A percentile compares a stretch with the other conserved stretches of the same genome.
Conservation (phyloP, 306 rosid species). For the Quercus alba region DNA sequence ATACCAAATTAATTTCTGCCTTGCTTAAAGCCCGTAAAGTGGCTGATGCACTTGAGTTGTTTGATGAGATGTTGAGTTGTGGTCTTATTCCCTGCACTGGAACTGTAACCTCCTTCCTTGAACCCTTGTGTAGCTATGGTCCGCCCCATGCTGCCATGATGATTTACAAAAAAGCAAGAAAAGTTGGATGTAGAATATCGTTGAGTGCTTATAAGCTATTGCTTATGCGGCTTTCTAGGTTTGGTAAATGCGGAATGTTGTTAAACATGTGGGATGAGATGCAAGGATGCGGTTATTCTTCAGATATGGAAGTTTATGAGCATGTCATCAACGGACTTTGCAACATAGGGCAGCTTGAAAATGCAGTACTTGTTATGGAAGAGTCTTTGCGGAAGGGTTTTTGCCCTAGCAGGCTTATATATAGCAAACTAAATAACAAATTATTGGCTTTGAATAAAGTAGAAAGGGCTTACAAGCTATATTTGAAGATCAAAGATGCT, state of each 20-base stretch:
- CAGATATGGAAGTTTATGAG: conserved; percentile 78
- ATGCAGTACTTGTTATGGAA: conserved; percentile 89
- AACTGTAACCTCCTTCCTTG: conserved; percentile 55
- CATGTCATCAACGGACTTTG: conserved; percentile 69
- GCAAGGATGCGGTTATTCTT: conserved; percentile 71
- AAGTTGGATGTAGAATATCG: conserved; percentile 57
- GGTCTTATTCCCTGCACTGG: conserved; percentile 66
- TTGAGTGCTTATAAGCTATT: conserved; percentile 66
- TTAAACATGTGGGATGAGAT: conserved; percentile 77
- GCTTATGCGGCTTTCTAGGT: conserved; percentile 74
- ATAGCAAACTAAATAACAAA: conserved; percentile 64
- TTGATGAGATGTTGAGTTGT: conserved; percentile 70
- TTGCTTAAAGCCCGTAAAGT: conserved; percentile 64
- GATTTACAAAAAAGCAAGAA: conserved; percentile 70
- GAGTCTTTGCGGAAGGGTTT: conserved; percentile 71
- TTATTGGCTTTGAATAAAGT: conserved; percentile 55
- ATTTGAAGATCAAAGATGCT: conserved; percentile 65
- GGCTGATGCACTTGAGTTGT: conserved; percentile 74
- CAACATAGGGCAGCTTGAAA: conserved; percentile 78
- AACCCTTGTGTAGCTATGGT: conserved; percentile 75
- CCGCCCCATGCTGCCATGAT: conserved; percentile 87
- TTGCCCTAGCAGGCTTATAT: conserved; percentile 74
- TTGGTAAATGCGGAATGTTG: conserved; percentile 84
- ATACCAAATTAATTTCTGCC: conserved; percentile 48
- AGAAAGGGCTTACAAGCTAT: conserved; percentile 69